Conservation (phyloP, 352 stramenopile species). For the Stramenopiles sp. region DNA sequence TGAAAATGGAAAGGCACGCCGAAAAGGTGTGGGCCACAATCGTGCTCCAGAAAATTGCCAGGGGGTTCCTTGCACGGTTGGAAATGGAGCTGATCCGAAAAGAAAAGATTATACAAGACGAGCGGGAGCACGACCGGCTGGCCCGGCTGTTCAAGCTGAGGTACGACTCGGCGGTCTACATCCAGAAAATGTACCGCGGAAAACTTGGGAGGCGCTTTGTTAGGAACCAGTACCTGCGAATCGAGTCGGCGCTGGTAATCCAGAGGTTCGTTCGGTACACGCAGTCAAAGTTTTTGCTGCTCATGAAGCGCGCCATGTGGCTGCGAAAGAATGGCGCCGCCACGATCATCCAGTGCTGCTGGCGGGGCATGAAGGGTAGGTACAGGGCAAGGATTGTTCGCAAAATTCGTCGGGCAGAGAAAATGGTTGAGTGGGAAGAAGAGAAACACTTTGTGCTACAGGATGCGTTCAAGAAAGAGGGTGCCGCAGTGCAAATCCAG, state of each 20-base stretch:
- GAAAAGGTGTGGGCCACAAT: background rate
- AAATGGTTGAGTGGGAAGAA: background rate
- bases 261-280: background rate
- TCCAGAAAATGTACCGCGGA: background rate
- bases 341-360: background rate
- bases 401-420: background rate
- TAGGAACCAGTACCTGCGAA: background rate
- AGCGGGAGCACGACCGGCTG: background rate
- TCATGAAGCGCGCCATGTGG: background rate
- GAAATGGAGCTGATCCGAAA: background rate
- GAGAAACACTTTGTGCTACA: background rate
- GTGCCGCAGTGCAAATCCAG: background rate
- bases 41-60: background rate
- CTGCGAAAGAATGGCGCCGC: background rate
- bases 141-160: background rate
- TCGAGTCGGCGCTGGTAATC: background rate
- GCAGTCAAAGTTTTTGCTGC: background rate
- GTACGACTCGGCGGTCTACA: background rate
- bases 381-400: slow-evolving; percentile 1
- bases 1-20: background rate
- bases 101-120: slow-evolving; percentile 4
- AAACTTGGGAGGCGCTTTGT: background rate
- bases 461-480: background rate
- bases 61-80: background rate
- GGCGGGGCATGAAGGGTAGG: background rate